Base-by-base conservation (phyloP, 177 flowering plant species). In the Vitis hybrid region DNA sequence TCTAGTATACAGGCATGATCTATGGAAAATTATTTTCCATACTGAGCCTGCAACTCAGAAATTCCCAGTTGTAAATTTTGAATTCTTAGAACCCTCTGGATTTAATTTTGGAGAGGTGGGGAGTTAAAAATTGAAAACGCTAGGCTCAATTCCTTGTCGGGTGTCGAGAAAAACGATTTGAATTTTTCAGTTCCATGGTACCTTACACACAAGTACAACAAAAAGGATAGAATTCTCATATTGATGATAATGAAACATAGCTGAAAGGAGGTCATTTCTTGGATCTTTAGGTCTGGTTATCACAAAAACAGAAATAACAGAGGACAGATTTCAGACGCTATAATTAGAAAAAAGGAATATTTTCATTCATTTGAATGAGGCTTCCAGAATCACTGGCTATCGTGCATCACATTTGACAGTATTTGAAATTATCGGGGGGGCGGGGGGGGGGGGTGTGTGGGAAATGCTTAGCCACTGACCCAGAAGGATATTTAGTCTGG, bases 401-500 rank as follows among this genome's bases (percentile, higher is more conserved):
- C 17, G 64, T 27, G 30, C 5, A 27, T 27, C 30, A 27, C 30
- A 27, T 27, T 27, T 27, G 30, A 27, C 30, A 27, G 5, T 27
- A 3, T 27, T 27, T 27, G 30, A 27, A 27, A 27, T 27, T 27
- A 27, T 27, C 30, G 0, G 2, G 27, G 27, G 4, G 27, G n/a
- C n/a, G 27, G 24, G 21, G 21, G 21, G 21, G 21, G 21, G 20
- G 20, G 20, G 20, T 18, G 18, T n/a, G 18, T 18, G 0, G 24
- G 27, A 2, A 27, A 27, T 27, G 18, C 48, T 64, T 46, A 60
- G 55, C 56, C 61, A 20, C 55, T 64, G 66, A 66, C 67, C 52
- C 46, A 32, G 27, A 30, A 21, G 70, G 79, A 80, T 80, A 77
- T 71, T 77, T 66, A 49, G 1, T 24, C 4, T 7, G 24, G 51